These are phyloP conservation scores for Debaryomycetaceae sp. DNA, from an alignment of 1,139 yeast genomes.

Conservation along the genomic window DNA sequence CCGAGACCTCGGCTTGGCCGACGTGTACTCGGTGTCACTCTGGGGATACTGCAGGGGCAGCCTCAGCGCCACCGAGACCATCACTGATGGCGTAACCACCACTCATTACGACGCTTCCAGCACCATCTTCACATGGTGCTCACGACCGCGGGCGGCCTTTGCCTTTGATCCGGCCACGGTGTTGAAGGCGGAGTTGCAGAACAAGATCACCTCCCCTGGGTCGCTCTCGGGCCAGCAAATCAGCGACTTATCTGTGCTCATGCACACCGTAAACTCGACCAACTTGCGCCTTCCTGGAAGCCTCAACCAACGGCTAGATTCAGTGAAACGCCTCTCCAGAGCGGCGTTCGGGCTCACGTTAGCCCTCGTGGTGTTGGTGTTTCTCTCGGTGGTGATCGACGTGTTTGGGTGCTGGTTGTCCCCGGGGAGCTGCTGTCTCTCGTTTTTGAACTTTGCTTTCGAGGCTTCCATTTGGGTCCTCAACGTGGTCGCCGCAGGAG, in stretches of 20 bases:
- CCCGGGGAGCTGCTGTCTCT: conserved; percentile 35
- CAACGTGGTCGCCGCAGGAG: conserved; percentile 29
- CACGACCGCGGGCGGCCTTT: conserved; percentile 44
- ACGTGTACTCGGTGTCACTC: conserved; percentile 58
- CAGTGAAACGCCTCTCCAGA: conserved; percentile 22
- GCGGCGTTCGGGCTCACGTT: conserved; percentile 28
- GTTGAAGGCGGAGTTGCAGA: conserved; percentile 37
- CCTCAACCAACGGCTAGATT: conserved; percentile 27
- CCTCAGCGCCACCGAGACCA: conserved; percentile 8
- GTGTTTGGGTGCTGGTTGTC: conserved; percentile 30
- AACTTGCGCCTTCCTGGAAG: conserved; percentile 36
- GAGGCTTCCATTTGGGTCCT: conserved; percentile 28
- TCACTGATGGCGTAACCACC: conserved; percentile 7
- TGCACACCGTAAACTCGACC: conserved; percentile 26
- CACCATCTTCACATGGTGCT: conserved; percentile 52
- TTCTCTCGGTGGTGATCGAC: conserved; percentile 28
- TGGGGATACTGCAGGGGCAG: conserved; percentile 75
- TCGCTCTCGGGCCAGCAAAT: too few relatives aligned
- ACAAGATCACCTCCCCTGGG: conserved; percentile 22
- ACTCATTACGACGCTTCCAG: conserved; percentile 24
- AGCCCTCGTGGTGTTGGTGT: conserved; percentile 23
- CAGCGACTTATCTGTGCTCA: conserved; percentile 26
- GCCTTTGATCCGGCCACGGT: conserved; percentile 50
- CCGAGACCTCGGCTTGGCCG: conserved; percentile 47
- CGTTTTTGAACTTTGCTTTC: conserved; percentile 37